phyloP scores from a whole-genome alignment of 148 eudicot genomes.

The Fagopyrum esculentum region DNA sequence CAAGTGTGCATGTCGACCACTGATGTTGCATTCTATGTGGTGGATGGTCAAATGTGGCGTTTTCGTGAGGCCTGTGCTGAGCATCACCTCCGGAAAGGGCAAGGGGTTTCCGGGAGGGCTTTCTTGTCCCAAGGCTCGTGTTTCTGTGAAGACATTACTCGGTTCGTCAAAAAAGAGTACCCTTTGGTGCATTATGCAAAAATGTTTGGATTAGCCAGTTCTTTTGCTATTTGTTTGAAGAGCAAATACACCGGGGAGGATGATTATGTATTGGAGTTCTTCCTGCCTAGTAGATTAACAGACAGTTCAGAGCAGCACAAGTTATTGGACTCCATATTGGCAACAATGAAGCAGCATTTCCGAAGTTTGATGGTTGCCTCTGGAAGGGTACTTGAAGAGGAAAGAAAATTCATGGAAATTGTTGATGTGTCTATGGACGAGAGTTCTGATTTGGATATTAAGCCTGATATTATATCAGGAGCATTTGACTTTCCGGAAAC shows the following conservation, averaged over 20 bases:
- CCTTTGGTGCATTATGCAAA: conserved; percentile 95
- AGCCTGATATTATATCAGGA: conserved; percentile 21
- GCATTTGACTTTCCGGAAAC: conserved; percentile 16
- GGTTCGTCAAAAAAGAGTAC: conserved; percentile 69
- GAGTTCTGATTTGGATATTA: conserved; percentile 30
- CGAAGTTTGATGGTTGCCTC: conserved; percentile 74
- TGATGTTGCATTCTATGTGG: conserved; percentile 84
- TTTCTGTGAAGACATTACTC: conserved; percentile 68
- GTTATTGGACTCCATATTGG: conserved; percentile 53
- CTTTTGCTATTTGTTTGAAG: conserved; percentile 76
- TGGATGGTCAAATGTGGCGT: conserved; percentile 88
- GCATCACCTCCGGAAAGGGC: conserved; percentile 90
- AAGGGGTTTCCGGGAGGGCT: conserved; percentile 92
- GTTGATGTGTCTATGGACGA: conserved; percentile 39
- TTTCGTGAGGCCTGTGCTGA: conserved; percentile 93
- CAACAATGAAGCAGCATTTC: conserved; percentile 54
- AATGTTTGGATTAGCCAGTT: conserved; percentile 66
- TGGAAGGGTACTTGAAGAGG: conserved; percentile 61
- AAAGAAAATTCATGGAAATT: conserved; percentile 46
- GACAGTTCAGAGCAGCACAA: conserved; percentile 35
- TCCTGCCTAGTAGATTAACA: conserved; percentile 48
- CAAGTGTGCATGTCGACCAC: conserved; percentile 90
- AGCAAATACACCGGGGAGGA: conserved; percentile 75
- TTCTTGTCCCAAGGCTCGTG: conserved; percentile 50
- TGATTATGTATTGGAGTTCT: conserved; percentile 86